phyloP scores from a whole-genome alignment of 306 rosid species.

The Begonia fuchsioides region DNA sequence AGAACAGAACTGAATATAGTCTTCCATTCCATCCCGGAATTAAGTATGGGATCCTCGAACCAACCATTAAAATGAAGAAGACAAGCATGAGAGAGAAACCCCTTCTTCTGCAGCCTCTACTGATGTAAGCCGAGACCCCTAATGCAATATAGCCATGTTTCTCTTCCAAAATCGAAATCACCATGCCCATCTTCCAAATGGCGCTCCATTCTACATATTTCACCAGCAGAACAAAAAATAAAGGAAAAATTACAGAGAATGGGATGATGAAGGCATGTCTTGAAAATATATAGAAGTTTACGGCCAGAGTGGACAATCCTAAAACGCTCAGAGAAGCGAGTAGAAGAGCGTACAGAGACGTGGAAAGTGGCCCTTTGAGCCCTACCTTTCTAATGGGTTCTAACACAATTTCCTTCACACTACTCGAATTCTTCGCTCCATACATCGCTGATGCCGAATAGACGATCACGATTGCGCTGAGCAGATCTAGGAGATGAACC shows the following conservation, averaged over 20 bases:
- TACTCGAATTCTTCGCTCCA: conserved; percentile 11
- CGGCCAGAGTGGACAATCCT: conserved; percentile 12
- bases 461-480: conserved; percentile 13
- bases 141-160: conserved; percentile 27
- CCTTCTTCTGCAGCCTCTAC: conserved; percentile 21
- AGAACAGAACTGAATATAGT: conserved; percentile 18
- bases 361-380: conserved; percentile 19
- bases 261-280: neutral
- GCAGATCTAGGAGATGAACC: conserved; percentile 26
- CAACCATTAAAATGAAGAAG: conserved; percentile 33
- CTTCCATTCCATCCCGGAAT: conserved; percentile 22
- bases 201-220: conserved; percentile 40
- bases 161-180: conserved; percentile 37
- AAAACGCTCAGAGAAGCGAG: conserved; percentile 14
- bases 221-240: conserved; percentile 11
- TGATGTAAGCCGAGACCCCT: conserved; percentile 22
- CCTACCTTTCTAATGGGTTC: conserved; percentile 14
- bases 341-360: conserved; percentile 19
- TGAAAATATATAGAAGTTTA: conserved; percentile 4
- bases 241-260: no score
- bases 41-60: conserved; percentile 29
- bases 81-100: conserved; percentile 37
- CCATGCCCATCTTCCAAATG: conserved; percentile 44
- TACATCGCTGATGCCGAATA: conserved; percentile 24
- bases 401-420: conserved; percentile 23